Base-by-base conservation (phyloP, 805 yeast species). In the Cyberlindnera meyerae region DNA sequence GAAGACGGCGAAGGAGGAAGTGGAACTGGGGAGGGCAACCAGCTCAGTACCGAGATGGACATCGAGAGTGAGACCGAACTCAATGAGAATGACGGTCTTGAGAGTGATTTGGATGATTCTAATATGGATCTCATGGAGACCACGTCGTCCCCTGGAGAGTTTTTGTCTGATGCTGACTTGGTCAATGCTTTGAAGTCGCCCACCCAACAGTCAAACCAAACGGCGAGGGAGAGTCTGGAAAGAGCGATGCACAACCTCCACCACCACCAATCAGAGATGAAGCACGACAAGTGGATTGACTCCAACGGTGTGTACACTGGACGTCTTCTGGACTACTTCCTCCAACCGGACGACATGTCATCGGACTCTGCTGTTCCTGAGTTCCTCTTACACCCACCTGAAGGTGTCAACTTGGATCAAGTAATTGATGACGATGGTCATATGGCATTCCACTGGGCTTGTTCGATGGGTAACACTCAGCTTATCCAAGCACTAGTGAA, bases 381-480 rank as follows among this genome's bases (percentile, higher is more conserved):
- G 17, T 78, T 83, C 51, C 63, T 85, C 12, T 63, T 71, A 26
- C 69, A 76, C 46, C 81, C 86, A 1, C 79, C 83, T 2, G 66
- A 71, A 17, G 81, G 74, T 36, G 79, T 82, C 49, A 76, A 83
- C 46, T 71, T 84, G 43, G 79, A 68, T 55, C 85, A 82, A 36
- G 79, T 87, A 4, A 85, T 93, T 18, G 98, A 93, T 57, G 89
- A 85, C 40, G 97, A 93, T 54, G 94, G 96, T 2, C 94, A 93
- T 55, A 84, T 96, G 0, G 82, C 95, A 2, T 78, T 93, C 48
- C 98, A 93, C 61, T 93, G 97, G 97, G 95, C 97, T 0, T 87
- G 97, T 42, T 83, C 97, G 1, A 87, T 93, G 75, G 98, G 97
- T 4, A 85, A 81, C 55, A 61, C 82, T 24, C 73, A 72, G 31